Conservation (phyloP, 148 eudicot species). For the Fagopyrum tataricum region DNA sequence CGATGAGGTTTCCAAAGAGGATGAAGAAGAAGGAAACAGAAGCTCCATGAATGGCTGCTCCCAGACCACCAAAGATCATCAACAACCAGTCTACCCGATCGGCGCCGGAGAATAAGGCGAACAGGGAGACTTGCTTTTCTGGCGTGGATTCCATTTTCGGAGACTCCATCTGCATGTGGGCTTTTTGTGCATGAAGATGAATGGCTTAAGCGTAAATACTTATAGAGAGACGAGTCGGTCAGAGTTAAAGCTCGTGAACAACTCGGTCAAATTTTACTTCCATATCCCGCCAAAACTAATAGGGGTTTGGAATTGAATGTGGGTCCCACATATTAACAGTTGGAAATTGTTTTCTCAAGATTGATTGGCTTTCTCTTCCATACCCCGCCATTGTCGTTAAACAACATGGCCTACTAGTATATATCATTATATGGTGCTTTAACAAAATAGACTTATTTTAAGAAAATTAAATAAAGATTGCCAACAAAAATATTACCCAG, state of each 20-base stretch:
- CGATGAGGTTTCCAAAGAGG: slow-evolving; percentile 59
- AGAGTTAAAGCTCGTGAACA: slow-evolving; percentile 3
- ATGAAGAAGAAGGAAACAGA: slow-evolving; percentile 59
- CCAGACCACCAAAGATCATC: slow-evolving; percentile 63
- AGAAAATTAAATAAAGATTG: no score
- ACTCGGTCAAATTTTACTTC: background rate
- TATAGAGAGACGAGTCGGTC: background rate
- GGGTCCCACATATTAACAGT: background rate
- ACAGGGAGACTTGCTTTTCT: slow-evolving; percentile 21
- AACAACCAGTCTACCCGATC: slow-evolving; percentile 41
- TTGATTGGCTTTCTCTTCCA: no score
- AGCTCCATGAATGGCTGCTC: slow-evolving; percentile 64
- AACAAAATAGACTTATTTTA: no score
- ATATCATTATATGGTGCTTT: no score
- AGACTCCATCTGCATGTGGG: background rate
- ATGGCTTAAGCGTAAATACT: background rate
- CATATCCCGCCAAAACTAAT: background rate
- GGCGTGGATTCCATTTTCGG: background rate
- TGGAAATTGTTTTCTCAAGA: background rate
- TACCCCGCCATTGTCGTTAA: no score
- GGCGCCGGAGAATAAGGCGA: slow-evolving; percentile 53
- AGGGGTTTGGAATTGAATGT: background rate
- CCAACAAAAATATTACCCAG: no score
- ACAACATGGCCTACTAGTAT: no score
- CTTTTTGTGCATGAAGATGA: background rate